Evolutionary conservation across 371 early-diverging fungal species (phyloP).

Genomic region (Mortierella polycephala): DNA sequence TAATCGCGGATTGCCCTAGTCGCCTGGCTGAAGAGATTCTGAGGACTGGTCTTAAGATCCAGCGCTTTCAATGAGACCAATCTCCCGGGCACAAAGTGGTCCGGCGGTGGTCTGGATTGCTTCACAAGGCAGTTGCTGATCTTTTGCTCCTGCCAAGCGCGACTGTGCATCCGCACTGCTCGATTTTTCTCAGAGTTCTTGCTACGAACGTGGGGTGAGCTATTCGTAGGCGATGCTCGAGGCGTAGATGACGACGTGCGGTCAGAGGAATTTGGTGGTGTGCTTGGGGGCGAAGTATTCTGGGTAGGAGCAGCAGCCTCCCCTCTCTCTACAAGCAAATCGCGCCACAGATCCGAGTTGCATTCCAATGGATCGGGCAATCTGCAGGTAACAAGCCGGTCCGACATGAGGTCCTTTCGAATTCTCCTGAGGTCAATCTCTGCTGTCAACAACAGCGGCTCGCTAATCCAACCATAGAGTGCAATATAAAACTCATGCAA

Average conservation of each 20-base stretch:
- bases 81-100: conserved; percentile 25
- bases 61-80: conserved; percentile 17
- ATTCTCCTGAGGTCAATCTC: conserved; percentile 52
- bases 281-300: background rate
- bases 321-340: conserved; percentile 44
- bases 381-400: conserved; percentile 53
- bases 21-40: conserved; percentile 43
- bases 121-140: conserved; percentile 32
- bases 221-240: background rate
- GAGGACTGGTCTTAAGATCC: conserved; percentile 25
- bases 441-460: conserved; percentile 54
- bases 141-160: conserved; percentile 48
- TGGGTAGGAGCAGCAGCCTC: background rate
- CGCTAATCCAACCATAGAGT: conserved; percentile 73
- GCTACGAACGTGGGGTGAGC: background rate
- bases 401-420: conserved; percentile 57
- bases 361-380: conserved; percentile 51
- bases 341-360: conserved; percentile 57
- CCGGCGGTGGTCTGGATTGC: conserved; percentile 43
- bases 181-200: conserved; percentile 11
- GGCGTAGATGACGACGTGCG: conserved; percentile 2
- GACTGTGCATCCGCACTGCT: conserved; percentile 29
- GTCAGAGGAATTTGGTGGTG: background rate
- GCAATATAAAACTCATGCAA: conserved; percentile 66
- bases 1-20: conserved; percentile 42